Conservation (phyloP, 2,329 filamentous ascomycete genomes). For the Phyllosticta capitalensis region DNA sequence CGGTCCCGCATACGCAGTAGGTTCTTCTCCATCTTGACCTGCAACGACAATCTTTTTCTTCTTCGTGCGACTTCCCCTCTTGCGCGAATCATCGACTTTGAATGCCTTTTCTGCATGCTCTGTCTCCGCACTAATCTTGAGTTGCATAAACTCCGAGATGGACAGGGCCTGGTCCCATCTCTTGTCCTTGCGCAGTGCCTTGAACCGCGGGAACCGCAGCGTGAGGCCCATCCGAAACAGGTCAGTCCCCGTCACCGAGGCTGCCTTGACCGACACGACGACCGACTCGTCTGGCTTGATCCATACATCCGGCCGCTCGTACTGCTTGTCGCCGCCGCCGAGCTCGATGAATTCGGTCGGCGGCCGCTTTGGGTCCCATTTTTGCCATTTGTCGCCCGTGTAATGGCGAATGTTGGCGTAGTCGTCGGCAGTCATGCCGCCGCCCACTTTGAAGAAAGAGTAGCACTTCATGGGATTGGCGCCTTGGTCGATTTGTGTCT, state of each 20-base stretch:
- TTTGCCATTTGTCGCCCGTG: conserved; percentile 84
- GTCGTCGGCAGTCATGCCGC: conserved; percentile 76
- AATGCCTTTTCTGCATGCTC: conserved; percentile 65
- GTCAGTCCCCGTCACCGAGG: conserved; percentile 64
- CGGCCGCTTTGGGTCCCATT: conserved; percentile 70
- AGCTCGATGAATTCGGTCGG: conserved; percentile 73
- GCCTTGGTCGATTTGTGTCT: conserved; percentile 50
- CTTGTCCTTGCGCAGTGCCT: conserved; percentile 70
- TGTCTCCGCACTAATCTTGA: conserved; percentile 61
- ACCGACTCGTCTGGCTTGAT: conserved; percentile 83
- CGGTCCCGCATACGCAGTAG: conserved; percentile 46
- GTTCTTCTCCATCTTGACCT: conserved; percentile 50
- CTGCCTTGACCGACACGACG: conserved; percentile 81
- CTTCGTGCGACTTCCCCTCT: conserved; percentile 51
- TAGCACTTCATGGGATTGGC: conserved; percentile 63
- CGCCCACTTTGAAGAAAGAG: conserved; percentile 98
- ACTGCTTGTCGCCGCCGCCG: conserved; percentile 64
- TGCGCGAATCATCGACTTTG: conserved; percentile 57
- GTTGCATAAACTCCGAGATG: conserved; percentile 63
- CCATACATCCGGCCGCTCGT: conserved; percentile 82
- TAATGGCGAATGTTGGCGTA: conserved; percentile 73
- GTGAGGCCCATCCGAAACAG: conserved; percentile 70
- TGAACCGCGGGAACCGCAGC: conserved; percentile 85
- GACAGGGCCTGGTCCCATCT: conserved; percentile 73
- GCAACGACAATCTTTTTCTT: conserved; percentile 66